phyloP scores from a whole-genome alignment of 2,329 filamentous ascomycete species.

The Cadophora luteo-olivacea region DNA sequence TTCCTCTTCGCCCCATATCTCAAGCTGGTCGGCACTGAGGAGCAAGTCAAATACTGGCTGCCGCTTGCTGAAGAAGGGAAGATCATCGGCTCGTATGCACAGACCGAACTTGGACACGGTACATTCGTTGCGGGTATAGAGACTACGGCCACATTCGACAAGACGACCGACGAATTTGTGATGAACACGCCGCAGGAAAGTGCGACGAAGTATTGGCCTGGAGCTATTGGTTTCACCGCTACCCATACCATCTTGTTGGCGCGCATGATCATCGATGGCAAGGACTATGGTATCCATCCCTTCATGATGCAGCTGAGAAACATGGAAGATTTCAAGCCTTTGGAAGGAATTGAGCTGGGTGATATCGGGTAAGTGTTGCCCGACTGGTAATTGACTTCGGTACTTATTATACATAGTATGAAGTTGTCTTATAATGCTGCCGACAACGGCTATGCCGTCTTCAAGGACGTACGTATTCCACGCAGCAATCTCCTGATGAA shows the following conservation, averaged over 20 bases:
- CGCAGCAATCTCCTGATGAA: constrained; percentile 44
- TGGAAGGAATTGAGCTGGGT: background rate
- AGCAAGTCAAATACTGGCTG: constrained; percentile 30
- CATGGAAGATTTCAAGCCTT: background rate
- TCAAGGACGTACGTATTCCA: constrained; percentile 45
- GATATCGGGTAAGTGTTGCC: background rate
- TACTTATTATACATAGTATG: constrained; percentile 3
- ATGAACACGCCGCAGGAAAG: constrained; percentile 42
- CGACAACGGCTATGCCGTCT: constrained; percentile 46
- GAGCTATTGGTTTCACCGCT: constrained; percentile 40
- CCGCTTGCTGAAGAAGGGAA: constrained; percentile 29
- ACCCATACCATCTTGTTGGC: constrained; percentile 45
- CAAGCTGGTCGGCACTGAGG: constrained; percentile 25
- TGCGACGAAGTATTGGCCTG: constrained; percentile 45
- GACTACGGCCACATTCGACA: constrained; percentile 45
- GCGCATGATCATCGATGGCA: constrained; percentile 40
- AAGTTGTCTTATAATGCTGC: constrained; percentile 40
- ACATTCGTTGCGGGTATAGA: constrained; percentile 44
- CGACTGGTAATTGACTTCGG: background rate
- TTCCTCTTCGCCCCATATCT: constrained; percentile 26
- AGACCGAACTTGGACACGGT: constrained; percentile 46
- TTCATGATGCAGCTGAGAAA: constrained; percentile 43
- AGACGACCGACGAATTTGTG: constrained; percentile 42
- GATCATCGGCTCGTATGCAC: constrained; percentile 43
- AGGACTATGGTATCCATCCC: constrained; percentile 42